Evolutionary conservation across 2,329 filamentous ascomycete genomes (phyloP), one percentile per base, ranked within the genome.

Genomic region (Fusarium tanahbumbuense): DNA sequence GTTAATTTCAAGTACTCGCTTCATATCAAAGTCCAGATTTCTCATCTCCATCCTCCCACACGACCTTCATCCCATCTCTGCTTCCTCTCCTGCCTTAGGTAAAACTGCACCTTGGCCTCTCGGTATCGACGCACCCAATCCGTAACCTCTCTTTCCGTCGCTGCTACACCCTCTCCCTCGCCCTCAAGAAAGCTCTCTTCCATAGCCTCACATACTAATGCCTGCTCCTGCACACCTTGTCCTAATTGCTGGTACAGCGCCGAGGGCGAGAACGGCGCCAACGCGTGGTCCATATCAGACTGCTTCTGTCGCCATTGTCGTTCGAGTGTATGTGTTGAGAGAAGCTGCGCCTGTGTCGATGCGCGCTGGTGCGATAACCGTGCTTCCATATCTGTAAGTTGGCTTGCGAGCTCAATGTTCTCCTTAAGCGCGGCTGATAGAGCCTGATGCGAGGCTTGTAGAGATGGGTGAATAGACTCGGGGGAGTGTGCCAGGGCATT

Each of bases 11-110:
- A 50, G 23, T 37, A 37, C 41, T 23, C 23, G 27, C 11, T 47
- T 30, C 32, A 27, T 42, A 48, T 48, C 45, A 41, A 47, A 27
- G 16, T 55, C 30, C 34, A 15, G 16, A 45, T 20, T 41, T 20
- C 20, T 57, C 27, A 95, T 76, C 95, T 88, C 96, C 96, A 98
- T 1, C 96, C 96, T 13, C 95, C 95, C 34, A 98, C 95, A 72
- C 95, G 86, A 25, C 95, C 94, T 81, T 98, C 95, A 78, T 98
- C 96, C 96, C 96, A 98, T 74, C 96, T 87, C 75, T 94, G 92
- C 80, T 94, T 97, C 71, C 93, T 88, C 83, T 98, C 96, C 76
- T 91, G 89, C 61, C 96, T 86, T 56, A 94, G 83, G 76, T 96
- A 97, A 67, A 91, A 91, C 60, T 92, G 83, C 73, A 92, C 92